Percentiles rank a stretch among this genome's conserved stretches.
Conservation (phyloP, 2,329 filamentous ascomycete species). For the Cytospora piceae region DNA sequence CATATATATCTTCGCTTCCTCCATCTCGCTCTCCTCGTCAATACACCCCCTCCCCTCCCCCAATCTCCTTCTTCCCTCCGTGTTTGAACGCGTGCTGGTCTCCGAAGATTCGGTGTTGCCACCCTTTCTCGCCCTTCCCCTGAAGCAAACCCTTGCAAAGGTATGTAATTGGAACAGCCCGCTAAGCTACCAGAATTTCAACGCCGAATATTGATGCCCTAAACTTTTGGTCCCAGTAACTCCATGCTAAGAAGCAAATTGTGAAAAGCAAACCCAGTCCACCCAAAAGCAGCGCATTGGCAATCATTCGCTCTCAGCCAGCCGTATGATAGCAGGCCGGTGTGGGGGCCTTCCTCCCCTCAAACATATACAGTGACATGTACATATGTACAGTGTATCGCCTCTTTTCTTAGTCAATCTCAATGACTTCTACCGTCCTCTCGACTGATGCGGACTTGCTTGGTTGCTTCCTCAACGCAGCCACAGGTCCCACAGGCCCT, state of each 20-base stretch:
- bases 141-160: background rate
- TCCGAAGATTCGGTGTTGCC: background rate
- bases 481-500: slow-evolving; percentile 1
- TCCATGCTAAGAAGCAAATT: slow-evolving; percentile 23
- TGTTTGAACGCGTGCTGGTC: background rate
- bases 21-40: background rate
- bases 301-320: background rate
- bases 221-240: slow-evolving; percentile 16
- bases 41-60: no score
- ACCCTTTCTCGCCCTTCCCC: background rate
- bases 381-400: background rate
- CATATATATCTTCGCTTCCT: background rate
- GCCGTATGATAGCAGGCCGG: no score
- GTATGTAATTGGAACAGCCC: background rate
- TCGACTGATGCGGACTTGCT: slow-evolving; percentile 16
- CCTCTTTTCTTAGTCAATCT: slow-evolving; percentile 21
- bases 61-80: no score
- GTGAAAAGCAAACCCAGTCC: background rate
- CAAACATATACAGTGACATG: background rate
- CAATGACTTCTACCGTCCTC: slow-evolving; percentile 26
- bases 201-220: background rate
- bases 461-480: slow-evolving; percentile 17
- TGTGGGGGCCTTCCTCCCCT: background rate
- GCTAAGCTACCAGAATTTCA: slow-evolving; percentile 1
- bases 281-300: slow-evolving; percentile 11